phyloP scores from a whole-genome alignment of 2,329 filamentous ascomycete genomes.

The Fusarium globosum region DNA sequence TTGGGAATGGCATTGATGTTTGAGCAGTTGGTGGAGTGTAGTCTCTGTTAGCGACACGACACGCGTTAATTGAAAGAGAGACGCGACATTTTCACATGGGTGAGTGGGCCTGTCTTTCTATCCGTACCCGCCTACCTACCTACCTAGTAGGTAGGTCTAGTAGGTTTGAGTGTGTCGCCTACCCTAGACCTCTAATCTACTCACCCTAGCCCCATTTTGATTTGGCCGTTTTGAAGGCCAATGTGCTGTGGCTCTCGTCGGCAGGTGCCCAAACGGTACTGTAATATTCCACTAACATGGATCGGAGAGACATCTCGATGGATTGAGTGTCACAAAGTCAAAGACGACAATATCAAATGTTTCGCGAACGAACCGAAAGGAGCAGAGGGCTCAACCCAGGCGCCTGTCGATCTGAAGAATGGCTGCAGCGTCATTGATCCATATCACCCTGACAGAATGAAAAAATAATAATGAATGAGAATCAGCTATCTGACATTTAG shows the following conservation, averaged over 20 bases:
- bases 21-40: neutral
- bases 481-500: too few species aligned
- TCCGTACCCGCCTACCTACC: too few species aligned
- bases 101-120: neutral
- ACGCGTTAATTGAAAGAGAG: slow-evolving; percentile 31
- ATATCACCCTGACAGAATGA: neutral
- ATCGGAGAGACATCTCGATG: slow-evolving; percentile 7
- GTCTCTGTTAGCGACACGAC: slow-evolving; percentile 1
- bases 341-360: slow-evolving; percentile 4
- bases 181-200: neutral
- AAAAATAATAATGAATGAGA: neutral
- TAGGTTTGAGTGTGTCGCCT: neutral
- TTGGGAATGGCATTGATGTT: slow-evolving; percentile 1
- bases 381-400: slow-evolving; percentile 10
- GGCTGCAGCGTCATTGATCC: slow-evolving; percentile 26
- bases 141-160: too few species aligned
- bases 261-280: neutral
- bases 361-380: neutral
- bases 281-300: too few species aligned
- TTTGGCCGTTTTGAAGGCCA: neutral
- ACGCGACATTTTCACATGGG: neutral
- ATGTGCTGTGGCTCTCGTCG: neutral
- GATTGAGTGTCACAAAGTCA: neutral
- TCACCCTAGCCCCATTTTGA: neutral
- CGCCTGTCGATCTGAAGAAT: slow-evolving; percentile 13